Evolutionary conservation across 1,139 yeast genomes (phyloP).

Genomic region (Kodamaea suecica): DNA sequence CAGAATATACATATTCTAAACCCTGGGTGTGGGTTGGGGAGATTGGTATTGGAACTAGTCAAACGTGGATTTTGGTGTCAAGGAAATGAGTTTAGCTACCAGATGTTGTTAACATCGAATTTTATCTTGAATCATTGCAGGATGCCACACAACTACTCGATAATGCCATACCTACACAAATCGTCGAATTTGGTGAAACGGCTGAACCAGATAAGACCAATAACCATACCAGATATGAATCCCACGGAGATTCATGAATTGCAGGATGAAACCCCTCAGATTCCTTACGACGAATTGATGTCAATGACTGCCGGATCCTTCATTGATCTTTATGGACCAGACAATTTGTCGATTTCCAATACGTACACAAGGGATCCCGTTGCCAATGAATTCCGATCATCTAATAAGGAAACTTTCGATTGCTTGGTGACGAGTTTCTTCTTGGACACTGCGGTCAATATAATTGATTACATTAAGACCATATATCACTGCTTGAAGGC

Average conservation of each 20-base stretch:
- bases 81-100: constrained; percentile 83
- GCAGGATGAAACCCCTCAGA: constrained; percentile 29
- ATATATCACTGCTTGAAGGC: constrained; percentile 50
- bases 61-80: constrained; percentile 67
- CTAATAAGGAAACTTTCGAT: constrained; percentile 43
- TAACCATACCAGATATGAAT: constrained; percentile 52
- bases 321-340: constrained; percentile 63
- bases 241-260: constrained; percentile 36
- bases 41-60: constrained; percentile 73
- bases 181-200: constrained; percentile 47
- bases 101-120: constrained; percentile 71
- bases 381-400: constrained; percentile 41
- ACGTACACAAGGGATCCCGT: constrained; percentile 35
- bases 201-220: constrained; percentile 46
- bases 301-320: constrained; percentile 82
- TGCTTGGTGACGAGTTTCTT: constrained; percentile 71
- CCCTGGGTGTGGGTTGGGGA: constrained; percentile 85
- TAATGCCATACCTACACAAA: constrained; percentile 56
- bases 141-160: constrained; percentile 32
- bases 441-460: constrained; percentile 73
- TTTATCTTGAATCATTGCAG: constrained; percentile 57
- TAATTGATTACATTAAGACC: constrained; percentile 64
- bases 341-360: constrained; percentile 31
- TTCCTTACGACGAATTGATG: constrained; percentile 55
- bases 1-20: constrained; percentile 50